Percentiles rank a stretch among this genome's conserved stretches.
phyloP scores from a whole-genome alignment of 306 rosid genomes.

The Medicago lupulina region DNA sequence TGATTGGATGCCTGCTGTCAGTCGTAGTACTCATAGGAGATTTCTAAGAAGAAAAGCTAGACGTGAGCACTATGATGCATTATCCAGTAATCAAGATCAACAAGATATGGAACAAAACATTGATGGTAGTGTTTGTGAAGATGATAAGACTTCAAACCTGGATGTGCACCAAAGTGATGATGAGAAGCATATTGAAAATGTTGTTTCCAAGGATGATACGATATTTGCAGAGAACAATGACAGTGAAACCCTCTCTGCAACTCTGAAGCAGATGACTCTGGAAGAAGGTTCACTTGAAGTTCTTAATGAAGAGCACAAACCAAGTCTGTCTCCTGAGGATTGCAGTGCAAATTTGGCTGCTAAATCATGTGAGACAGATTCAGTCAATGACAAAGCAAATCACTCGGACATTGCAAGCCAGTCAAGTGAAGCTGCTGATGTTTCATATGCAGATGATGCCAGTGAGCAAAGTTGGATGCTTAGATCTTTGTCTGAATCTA shows the following conservation, averaged over 20 bases:
- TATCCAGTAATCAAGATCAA: conserved; percentile 55
- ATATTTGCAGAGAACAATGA: conserved; percentile 47
- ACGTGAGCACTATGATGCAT: conserved; percentile 56
- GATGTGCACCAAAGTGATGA: conserved; percentile 40
- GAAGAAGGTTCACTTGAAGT: conserved; percentile 55
- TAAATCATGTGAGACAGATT: conserved; percentile 47
- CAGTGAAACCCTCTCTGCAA: conserved; percentile 52
- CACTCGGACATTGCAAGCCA: conserved; percentile 63
- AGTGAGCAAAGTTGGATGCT: conserved; percentile 94
- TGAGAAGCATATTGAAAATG: conserved; percentile 40
- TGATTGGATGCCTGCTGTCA: conserved; percentile 90
- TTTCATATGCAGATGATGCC: conserved; percentile 62
- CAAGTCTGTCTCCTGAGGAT: conserved; percentile 36
- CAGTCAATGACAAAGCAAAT: conserved; percentile 46
- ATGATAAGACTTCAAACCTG: conserved; percentile 43
- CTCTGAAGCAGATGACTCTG: conserved; percentile 57
- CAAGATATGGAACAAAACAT: conserved; percentile 50
- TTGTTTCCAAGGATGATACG: conserved; percentile 45
- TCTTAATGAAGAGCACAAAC: conserved; percentile 46
- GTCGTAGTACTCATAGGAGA: conserved; percentile 91
- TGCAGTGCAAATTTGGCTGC: conserved; percentile 30
- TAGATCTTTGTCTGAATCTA: conserved; percentile 88
- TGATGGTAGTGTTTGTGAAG: conserved; percentile 43
- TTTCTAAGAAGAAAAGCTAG: conserved; percentile 81
- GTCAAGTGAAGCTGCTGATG: conserved; percentile 62